Conservation (phyloP, 306 rosid species). For the Vigna nakashimae region DNA sequence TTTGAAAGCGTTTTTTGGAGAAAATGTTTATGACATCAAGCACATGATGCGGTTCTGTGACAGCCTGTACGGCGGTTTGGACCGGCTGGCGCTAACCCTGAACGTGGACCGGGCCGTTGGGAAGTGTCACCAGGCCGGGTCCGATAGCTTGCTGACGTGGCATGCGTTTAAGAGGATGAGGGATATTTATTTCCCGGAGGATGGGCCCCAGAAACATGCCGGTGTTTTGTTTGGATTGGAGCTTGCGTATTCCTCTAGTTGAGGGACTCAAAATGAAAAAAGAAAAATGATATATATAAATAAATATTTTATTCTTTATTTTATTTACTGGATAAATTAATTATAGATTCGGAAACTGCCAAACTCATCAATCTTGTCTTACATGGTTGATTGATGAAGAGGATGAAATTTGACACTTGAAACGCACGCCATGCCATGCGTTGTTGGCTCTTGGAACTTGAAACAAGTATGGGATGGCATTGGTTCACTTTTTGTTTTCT, state of each 20-base stretch:
- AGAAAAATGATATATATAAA: not conserved
- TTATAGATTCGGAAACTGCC: not conserved
- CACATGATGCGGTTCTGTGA: conserved; percentile 76
- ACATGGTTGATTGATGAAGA: not conserved
- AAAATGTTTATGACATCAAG: conserved; percentile 68
- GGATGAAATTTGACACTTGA: not conserved
- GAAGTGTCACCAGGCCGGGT: conserved; percentile 87
- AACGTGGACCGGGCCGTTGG: conserved; percentile 78
- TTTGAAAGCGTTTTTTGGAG: conserved; percentile 60
- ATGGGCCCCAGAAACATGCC: conserved; percentile 63
- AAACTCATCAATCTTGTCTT: not conserved
- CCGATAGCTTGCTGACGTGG: conserved; percentile 82
- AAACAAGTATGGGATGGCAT: not conserved
- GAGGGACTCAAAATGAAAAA: not conserved
- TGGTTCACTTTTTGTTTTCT: not conserved
- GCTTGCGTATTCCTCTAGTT: conserved; percentile 26
- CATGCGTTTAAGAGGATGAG: conserved; percentile 73
- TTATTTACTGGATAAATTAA: not conserved
- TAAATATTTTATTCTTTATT: conserved; percentile 27
- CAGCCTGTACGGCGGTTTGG: conserved; percentile 70
- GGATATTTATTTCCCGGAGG: conserved; percentile 57
- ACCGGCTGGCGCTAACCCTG: conserved; percentile 67
- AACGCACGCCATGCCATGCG: not conserved
- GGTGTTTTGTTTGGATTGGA: conserved; percentile 79
- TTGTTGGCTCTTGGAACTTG: not conserved